Conservation (phyloP, 495 filamentous ascomycete species). For the Thermochaetoides thermophila region DNA sequence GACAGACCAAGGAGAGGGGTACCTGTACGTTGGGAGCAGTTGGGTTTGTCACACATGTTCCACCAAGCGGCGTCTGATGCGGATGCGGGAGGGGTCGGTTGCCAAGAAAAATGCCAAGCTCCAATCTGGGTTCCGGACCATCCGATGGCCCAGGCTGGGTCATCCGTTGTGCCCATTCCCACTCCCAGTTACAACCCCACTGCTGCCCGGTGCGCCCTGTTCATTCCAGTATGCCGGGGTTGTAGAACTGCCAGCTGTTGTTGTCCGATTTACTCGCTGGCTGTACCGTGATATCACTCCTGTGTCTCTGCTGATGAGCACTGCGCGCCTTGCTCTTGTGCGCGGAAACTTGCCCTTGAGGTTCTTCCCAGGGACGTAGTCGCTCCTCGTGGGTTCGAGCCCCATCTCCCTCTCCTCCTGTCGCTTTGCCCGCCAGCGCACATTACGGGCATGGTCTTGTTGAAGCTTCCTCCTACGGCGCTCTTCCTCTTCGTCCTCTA, state of each 20-base stretch:
- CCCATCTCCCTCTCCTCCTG: constrained; percentile 7
- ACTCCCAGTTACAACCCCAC: too few relatives aligned
- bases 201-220: too few relatives aligned
- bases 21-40: too few relatives aligned
- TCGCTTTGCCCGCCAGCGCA: constrained; percentile 13
- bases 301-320: constrained; percentile 10
- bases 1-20: too few relatives aligned
- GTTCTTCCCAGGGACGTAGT: constrained; percentile 8
- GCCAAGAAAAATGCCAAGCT: too few relatives aligned
- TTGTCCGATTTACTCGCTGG: background rate
- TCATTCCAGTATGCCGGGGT: background rate
- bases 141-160: too few relatives aligned
- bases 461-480: constrained; percentile 14
- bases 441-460: constrained; percentile 12
- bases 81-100: too few relatives aligned
- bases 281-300: constrained; percentile 4
- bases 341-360: constrained; percentile 8
- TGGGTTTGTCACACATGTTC: too few relatives aligned
- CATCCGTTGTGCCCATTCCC: too few relatives aligned
- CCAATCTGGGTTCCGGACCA: too few relatives aligned
- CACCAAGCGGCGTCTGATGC: too few relatives aligned
- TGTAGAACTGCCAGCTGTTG: too few relatives aligned
- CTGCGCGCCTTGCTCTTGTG: constrained; percentile 9
- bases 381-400: constrained; percentile 3
- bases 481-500: constrained; percentile 19